These are phyloP conservation scores for Avicennia marina DNA, from an alignment of 257 asterid genomes.

Conservation along the genomic window DNA sequence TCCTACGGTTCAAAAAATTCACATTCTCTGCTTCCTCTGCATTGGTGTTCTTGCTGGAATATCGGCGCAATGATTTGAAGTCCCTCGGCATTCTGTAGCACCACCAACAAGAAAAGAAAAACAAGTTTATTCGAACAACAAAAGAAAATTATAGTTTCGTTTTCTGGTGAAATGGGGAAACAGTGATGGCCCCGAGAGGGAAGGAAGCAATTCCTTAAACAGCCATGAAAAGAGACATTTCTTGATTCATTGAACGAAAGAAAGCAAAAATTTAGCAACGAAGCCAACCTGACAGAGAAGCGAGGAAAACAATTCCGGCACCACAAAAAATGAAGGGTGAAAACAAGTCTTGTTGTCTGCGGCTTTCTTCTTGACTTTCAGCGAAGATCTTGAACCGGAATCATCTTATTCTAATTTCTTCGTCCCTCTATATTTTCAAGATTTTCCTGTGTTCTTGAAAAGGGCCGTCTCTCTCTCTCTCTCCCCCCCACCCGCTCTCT, in stretches of 20 bases:
- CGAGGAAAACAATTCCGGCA: conserved; percentile 46
- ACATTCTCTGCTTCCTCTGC: conserved; percentile 84
- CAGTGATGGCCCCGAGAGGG: conserved; percentile 14
- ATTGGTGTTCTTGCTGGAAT: conserved; percentile 49
- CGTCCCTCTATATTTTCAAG: not conserved
- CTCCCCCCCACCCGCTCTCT: conserved; percentile 12
- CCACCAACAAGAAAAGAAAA: conserved; percentile 10
- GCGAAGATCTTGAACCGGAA: conserved; percentile 13
- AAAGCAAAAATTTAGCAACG: not conserved
- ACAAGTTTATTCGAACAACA: not conserved
- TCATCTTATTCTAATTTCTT: conserved; percentile 2
- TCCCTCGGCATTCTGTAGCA: conserved; percentile 80
- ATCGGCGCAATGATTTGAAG: conserved; percentile 72
- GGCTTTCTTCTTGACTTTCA: not conserved
- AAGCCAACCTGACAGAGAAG: conserved; percentile 59
- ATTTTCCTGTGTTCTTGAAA: not conserved
- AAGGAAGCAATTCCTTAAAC: not conserved
- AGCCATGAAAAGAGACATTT: not conserved
- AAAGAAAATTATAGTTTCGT: not conserved
- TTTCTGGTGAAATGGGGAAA: conserved; percentile 10
- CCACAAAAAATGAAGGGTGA: conserved; percentile 27
- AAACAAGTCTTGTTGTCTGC: conserved; percentile 2
- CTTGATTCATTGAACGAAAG: conserved; percentile 10
- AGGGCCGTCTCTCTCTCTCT: conserved; percentile 15
- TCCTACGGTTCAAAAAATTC: conserved; percentile 47